Conservation (phyloP, 148 eudicot species). For the Linanthus parryae region DNA sequence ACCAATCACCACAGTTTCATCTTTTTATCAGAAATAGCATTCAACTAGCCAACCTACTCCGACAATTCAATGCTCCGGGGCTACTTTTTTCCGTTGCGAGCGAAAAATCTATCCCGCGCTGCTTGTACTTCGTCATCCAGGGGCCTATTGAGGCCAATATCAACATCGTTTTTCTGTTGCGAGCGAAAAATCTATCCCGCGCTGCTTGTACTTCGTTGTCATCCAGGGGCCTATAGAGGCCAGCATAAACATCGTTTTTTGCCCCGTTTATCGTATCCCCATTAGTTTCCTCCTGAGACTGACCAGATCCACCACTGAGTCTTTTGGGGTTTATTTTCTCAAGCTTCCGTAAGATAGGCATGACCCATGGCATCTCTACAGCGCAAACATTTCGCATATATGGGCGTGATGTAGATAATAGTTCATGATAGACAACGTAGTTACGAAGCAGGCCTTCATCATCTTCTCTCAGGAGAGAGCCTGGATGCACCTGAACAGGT, state of each 20-base stretch:
- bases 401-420: slow-evolving; percentile 71
- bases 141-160: no score
- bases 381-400: slow-evolving; percentile 77
- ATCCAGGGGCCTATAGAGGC: slow-evolving; percentile 34
- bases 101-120: slow-evolving; percentile 83
- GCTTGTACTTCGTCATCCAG: slow-evolving; percentile 58
- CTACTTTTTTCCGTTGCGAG: slow-evolving; percentile 60
- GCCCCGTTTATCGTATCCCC: slow-evolving; percentile 19
- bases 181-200: slow-evolving; percentile 82
- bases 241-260: slow-evolving; percentile 23
- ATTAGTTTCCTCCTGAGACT: slow-evolving; percentile 18
- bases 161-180: slow-evolving; percentile 53
- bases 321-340: slow-evolving; percentile 51
- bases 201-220: slow-evolving; percentile 78
- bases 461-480: slow-evolving; percentile 69
- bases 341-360: slow-evolving; percentile 58
- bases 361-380: slow-evolving; percentile 72
- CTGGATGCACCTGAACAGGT: slow-evolving; percentile 88
- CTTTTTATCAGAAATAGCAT: no score
- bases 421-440: slow-evolving; percentile 81
- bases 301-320: slow-evolving; percentile 65
- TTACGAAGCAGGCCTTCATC: slow-evolving; percentile 89
- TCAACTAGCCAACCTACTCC: no score
- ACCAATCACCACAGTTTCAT: no score
- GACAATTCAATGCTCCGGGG: no score